Evolutionary conservation across 345 rosid genomes (phyloP), one percentile per base, ranked within the genome.

Genomic region (Leavenworthia alabamica): DNA sequence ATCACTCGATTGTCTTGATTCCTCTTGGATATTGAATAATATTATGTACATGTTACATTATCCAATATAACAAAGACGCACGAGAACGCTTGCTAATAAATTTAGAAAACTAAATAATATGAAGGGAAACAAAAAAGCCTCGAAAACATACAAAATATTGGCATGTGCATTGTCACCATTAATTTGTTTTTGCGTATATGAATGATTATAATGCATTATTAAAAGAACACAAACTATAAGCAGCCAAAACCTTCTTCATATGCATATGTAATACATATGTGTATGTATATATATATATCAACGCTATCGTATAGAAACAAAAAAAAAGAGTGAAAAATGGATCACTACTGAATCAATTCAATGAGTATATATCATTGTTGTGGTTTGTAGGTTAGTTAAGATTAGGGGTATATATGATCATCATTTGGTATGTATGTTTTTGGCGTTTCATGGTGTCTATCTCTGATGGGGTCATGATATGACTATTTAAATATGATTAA

Each of bases 101-200:
- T 26, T 26, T 49, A 39, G 29, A 50, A 17, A 29, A 40, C 22
- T 29, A 39, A 50, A 0, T 12, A 27, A 8, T 6, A 5, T 41
- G 60, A 64, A n/a, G 42, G 40, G 39, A 16, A 23, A 64, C 26
- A 13, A 12, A 1, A 51, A 8, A 28, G n/a, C 12, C 51, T 6
- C 0, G 59, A 13, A 40, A 64, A 29, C 8, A 20, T n/a, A 64
- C 68, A 64, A 64, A 31, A 52, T 5, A 41, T 17, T 8, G 52
- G 24, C 68, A 64, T 52, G 68, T 64, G 60, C 51, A 29, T 64
- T 52, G n/a, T 64, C 51, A 14, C 7, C 60, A 12, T 51, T 51
- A 29, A 20, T 29, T 28, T 63, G 41, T 63, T 50, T 8, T 50
- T n/a, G 58, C 57, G 26, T 40, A 13, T 17, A 17, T 50, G 58